Evolutionary conservation across 163 green algal genomes (phyloP).

Genomic region (Chlorella variabilis): DNA sequence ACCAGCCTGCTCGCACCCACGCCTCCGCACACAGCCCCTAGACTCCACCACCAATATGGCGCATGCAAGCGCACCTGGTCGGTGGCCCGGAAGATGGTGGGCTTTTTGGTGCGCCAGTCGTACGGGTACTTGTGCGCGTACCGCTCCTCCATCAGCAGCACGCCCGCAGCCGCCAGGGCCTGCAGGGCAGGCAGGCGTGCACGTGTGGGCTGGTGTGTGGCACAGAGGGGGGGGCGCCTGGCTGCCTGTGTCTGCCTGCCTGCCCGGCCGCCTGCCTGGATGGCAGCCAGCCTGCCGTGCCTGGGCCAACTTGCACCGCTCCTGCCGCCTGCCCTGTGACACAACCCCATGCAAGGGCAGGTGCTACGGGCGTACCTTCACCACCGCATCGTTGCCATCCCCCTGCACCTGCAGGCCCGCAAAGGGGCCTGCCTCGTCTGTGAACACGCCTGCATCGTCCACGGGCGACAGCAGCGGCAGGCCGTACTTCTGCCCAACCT

Average conservation of each 20-base stretch:
- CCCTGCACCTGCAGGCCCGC: slow-evolving; percentile 83
- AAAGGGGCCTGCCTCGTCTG: slow-evolving; percentile 89
- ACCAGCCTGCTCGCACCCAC: too few species aligned
- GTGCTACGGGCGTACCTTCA: slow-evolving; percentile 50
- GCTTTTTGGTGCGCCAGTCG: slow-evolving; percentile 99
- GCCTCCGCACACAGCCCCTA: too few species aligned
- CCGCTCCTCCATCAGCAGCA: slow-evolving; percentile 87
- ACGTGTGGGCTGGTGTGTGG: too few species aligned
- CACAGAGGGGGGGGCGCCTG: too few species aligned
- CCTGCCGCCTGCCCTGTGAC: too few species aligned
- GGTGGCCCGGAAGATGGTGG: slow-evolving; percentile 98
- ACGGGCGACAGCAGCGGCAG: slow-evolving; percentile 94
- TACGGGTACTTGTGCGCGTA: slow-evolving; percentile 99
- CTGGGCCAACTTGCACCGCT: too few species aligned
- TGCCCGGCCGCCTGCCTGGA: too few species aligned
- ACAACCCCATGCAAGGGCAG: too few species aligned
- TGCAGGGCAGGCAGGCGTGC: neutral
- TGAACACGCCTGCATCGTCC: slow-evolving; percentile 95
- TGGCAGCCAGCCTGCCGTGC: too few species aligned
- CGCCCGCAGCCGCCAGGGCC: slow-evolving; percentile 65
- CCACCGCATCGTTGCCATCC: slow-evolving; percentile 89
- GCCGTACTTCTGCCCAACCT: slow-evolving; percentile 87
- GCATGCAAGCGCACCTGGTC: slow-evolving; percentile 67
- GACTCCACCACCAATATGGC: too few species aligned
- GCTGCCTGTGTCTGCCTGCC: too few species aligned